Evolutionary conservation across 75 land plant genomes (phyloP).

Genomic region (Sequoia sempervirens): DNA sequence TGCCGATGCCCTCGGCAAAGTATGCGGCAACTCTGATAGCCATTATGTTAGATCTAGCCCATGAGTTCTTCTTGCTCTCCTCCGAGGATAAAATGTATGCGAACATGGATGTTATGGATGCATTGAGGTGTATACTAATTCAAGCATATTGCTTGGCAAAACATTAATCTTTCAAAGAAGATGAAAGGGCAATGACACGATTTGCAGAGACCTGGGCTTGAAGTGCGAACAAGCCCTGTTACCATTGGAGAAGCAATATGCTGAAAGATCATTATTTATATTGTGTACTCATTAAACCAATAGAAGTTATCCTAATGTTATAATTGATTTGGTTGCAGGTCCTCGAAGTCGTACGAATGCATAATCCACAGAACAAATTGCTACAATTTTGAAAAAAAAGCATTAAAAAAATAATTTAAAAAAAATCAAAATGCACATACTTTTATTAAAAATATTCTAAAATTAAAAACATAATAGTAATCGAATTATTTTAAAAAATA

Average conservation of each 20-base stretch:
- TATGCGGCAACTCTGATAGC: constrained; percentile 19
- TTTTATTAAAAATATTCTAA: no score
- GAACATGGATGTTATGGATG: no score
- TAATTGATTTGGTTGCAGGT: neutral
- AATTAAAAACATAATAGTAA: no score
- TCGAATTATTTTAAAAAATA: no score
- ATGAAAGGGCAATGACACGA: neutral
- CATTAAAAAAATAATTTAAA: no score
- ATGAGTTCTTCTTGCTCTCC: no score
- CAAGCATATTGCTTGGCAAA: neutral
- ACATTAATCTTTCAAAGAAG: neutral
- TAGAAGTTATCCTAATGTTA: neutral
- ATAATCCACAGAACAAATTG: no score
- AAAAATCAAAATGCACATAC: no score
- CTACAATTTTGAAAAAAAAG: no score
- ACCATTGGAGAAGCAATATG: neutral
- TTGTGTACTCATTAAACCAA: neutral
- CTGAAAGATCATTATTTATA: neutral
- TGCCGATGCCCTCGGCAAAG: constrained; percentile 8
- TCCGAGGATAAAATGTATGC: no score
- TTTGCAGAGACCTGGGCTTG: neutral
- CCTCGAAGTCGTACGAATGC: neutral
- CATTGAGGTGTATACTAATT: neutral
- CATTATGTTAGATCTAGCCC: no score
- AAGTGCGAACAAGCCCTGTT: neutral